Percentiles rank a stretch among this genome's conserved stretches.
phyloP scores from a whole-genome alignment of 2,329 filamentous ascomycete species.

The Aspergillus awamori region DNA sequence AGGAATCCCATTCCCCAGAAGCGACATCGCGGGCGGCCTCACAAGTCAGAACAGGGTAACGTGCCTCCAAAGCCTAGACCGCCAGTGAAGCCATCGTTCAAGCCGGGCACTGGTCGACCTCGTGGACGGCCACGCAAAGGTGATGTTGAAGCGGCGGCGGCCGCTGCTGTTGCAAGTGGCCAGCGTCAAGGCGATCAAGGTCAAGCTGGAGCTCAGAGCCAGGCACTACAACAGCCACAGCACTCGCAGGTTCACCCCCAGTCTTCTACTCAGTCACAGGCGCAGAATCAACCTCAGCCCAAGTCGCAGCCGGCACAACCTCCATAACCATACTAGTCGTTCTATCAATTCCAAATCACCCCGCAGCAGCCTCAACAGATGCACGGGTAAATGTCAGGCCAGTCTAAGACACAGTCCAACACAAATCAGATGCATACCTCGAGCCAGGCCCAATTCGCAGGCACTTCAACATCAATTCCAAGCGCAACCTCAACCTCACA shows the following conservation, averaged over 20 bases:
- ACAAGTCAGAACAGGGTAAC: constrained; percentile 26
- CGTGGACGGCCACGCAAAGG: constrained; percentile 40
- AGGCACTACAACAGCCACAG: neutral
- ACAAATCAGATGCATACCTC: constrained; percentile 1
- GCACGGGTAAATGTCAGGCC: neutral
- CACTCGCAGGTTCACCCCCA: constrained; percentile 3
- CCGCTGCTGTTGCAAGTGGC: neutral
- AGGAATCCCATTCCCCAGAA: constrained; percentile 25
- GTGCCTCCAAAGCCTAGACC: constrained; percentile 27
- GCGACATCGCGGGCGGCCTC: constrained; percentile 28
- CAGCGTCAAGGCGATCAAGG: constrained; percentile 5
- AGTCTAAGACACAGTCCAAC: neutral
- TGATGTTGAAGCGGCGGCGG: constrained; percentile 34
- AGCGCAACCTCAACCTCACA: constrained; percentile 1
- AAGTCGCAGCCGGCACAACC: neutral
- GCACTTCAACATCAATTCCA: constrained; percentile 5
- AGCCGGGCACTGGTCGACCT: constrained; percentile 34
- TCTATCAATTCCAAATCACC: constrained; percentile 5
- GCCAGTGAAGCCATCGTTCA: constrained; percentile 24
- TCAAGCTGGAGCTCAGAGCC: neutral
- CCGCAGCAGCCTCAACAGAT: neutral
- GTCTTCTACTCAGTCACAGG: constrained; percentile 3
- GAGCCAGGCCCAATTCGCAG: constrained; percentile 8
- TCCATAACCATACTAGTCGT: neutral
- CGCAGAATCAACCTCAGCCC: constrained; percentile 3